phyloP scores from a whole-genome alignment of 2,329 filamentous ascomycete genomes.

The Colletotrichum sp. region DNA sequence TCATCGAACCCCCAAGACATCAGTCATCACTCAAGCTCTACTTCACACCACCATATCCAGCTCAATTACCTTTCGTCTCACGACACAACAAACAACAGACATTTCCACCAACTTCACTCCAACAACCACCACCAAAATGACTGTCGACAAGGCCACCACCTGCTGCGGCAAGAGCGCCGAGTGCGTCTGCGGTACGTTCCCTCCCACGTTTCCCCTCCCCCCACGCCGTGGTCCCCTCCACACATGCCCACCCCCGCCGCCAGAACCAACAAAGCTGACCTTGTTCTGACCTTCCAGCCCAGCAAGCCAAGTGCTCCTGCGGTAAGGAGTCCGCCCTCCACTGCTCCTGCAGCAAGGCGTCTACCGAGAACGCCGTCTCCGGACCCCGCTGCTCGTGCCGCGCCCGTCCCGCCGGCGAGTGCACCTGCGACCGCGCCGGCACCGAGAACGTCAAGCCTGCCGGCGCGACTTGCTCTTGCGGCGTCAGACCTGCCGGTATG shows the following conservation, averaged over 20 bases:
- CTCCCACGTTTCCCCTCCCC: neutral
- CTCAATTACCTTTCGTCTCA: neutral
- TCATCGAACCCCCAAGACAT: neutral
- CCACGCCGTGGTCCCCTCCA: neutral
- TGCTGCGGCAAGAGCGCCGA: conserved; percentile 61
- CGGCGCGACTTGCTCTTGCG: conserved; percentile 77
- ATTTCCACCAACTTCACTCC: neutral
- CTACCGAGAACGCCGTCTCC: conserved; percentile 73
- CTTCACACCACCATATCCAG: neutral
- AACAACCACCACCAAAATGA: conserved; percentile 30
- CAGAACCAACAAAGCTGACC: neutral
- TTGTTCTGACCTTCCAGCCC: conserved; percentile 42
- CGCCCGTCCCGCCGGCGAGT: conserved; percentile 78
- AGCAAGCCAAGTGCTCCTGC: conserved; percentile 82
- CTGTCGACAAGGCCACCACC: conserved; percentile 47
- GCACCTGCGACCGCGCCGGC: conserved; percentile 77
- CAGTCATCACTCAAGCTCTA: neutral
- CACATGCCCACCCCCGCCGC: neutral
- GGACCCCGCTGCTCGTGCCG: conserved; percentile 86
- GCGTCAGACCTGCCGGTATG: conserved; percentile 73
- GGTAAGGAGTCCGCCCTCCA: conserved; percentile 86
- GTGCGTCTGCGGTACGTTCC: conserved; percentile 62
- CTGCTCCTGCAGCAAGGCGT: conserved; percentile 82
- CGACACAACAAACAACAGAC: neutral
- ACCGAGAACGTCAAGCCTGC: conserved; percentile 69